phyloP scores from a whole-genome alignment of 495 filamentous ascomycete species.

The Daldinia bambusicola region DNA sequence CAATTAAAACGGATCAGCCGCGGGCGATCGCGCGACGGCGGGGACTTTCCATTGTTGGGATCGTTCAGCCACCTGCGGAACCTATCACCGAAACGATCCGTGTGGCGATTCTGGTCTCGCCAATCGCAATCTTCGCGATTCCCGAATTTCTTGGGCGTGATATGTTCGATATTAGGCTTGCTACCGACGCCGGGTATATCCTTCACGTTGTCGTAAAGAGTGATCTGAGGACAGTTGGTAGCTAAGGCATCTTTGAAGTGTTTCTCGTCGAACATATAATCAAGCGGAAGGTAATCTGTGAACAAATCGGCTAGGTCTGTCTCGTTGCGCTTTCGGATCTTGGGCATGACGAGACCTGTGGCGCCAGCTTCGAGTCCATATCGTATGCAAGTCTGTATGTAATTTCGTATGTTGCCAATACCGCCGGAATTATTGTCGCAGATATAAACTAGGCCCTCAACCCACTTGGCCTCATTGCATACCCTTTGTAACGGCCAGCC shows the following conservation, averaged over 20 bases:
- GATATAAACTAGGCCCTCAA: conserved; percentile 56
- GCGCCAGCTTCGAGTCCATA: conserved; percentile 64
- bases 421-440: conserved; percentile 66
- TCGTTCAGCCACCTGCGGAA: conserved; percentile 50
- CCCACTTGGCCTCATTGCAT: conserved; percentile 57
- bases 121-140: conserved; percentile 57
- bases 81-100: conserved; percentile 54
- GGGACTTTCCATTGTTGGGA: conserved; percentile 42
- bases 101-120: conserved; percentile 59
- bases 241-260: conserved; percentile 56
- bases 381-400: conserved; percentile 63
- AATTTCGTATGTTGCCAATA: conserved; percentile 64
- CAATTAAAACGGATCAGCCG: conserved; percentile 57
- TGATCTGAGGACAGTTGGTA: conserved; percentile 57
- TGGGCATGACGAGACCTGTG: conserved; percentile 56
- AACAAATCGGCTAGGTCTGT: conserved; percentile 53
- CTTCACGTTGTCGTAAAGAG: conserved; percentile 53
- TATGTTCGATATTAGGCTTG: conserved; percentile 52
- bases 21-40: conserved; percentile 46
- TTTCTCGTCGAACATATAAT: conserved; percentile 60
- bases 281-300: conserved; percentile 52
- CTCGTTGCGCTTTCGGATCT: conserved; percentile 53
- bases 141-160: conserved; percentile 58
- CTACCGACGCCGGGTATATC: conserved; percentile 38
- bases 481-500: conserved; percentile 59